Conservation (phyloP, 2,329 filamentous ascomycete genomes). For the Botrytis squamosa region DNA sequence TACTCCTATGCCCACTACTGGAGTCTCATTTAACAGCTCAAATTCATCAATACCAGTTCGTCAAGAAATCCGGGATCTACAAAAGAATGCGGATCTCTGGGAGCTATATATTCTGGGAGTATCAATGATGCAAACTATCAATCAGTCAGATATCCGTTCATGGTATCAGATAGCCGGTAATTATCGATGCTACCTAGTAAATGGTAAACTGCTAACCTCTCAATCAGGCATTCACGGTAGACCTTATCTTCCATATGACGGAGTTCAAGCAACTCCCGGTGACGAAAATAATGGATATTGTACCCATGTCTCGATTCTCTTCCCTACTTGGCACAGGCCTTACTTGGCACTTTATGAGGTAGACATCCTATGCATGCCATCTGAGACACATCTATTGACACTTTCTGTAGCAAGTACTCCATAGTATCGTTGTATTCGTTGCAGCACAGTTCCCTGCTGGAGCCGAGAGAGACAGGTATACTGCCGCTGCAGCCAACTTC, state of each 20-base stretch:
- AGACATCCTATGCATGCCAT: slow-evolving; percentile 21
- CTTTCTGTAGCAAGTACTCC: slow-evolving; percentile 51
- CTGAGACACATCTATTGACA: slow-evolving; percentile 2
- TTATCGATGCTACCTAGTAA: neutral
- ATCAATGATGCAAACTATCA: slow-evolving; percentile 30
- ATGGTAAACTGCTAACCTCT: neutral
- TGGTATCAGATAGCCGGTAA: slow-evolving; percentile 37
- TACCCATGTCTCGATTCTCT: slow-evolving; percentile 35
- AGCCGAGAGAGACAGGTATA: slow-evolving; percentile 44
- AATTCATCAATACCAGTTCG: slow-evolving; percentile 31
- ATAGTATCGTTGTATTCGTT: slow-evolving; percentile 47
- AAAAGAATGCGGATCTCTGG: slow-evolving; percentile 33
- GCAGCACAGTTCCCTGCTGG: slow-evolving; percentile 40
- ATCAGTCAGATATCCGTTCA: slow-evolving; percentile 30
- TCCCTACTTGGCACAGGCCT: slow-evolving; percentile 53
- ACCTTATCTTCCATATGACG: slow-evolving; percentile 32
- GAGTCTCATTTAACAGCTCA: slow-evolving; percentile 23
- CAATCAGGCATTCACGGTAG: slow-evolving; percentile 35
- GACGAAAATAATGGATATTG: slow-evolving; percentile 34
- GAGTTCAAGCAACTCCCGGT: slow-evolving; percentile 26
- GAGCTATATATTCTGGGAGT: slow-evolving; percentile 35
- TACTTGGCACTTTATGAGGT: slow-evolving; percentile 58
- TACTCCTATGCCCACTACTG: slow-evolving; percentile 12
- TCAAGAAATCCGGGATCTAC: slow-evolving; percentile 32
- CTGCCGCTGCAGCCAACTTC: slow-evolving; percentile 42